Percentiles rank a stretch among this genome's conserved stretches.
phyloP scores from a whole-genome alignment of 2,329 filamentous ascomycete species.

The Talaromyces marneffei region DNA sequence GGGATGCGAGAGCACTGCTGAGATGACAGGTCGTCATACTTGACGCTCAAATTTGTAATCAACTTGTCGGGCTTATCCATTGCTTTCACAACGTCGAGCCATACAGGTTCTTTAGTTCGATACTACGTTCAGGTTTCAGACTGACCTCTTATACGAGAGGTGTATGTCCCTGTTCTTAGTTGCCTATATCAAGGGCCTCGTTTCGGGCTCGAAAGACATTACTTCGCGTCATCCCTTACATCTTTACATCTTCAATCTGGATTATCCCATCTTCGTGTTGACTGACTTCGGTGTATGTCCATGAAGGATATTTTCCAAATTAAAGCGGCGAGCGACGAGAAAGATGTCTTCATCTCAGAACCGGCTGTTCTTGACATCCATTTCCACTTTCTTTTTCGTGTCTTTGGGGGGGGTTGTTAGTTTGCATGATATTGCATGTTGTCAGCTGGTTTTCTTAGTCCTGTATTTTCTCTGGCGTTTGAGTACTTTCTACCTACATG shows the following conservation, averaged over 20 bases:
- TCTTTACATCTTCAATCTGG: background rate
- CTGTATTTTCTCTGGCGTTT: background rate
- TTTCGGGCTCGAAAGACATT: background rate
- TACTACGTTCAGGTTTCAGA: constrained; percentile 15
- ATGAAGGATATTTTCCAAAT: background rate
- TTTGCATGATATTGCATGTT: background rate
- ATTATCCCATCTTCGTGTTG: constrained; percentile 8
- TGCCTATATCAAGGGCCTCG: background rate
- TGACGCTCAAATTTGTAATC: constrained; percentile 5
- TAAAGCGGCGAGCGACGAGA: background rate
- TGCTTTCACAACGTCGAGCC: constrained; percentile 9
- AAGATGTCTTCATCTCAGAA: background rate
- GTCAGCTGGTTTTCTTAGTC: background rate
- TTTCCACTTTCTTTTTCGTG: background rate
- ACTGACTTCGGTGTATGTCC: constrained; percentile 14
- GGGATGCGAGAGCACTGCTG: constrained; percentile 39
- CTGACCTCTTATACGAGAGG: constrained; percentile 16
- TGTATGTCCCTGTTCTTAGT: constrained; percentile 18
- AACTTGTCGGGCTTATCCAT: background rate
- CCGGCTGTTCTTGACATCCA: background rate
- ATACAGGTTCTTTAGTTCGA: background rate
- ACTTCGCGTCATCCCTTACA: background rate
- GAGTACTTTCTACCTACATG: background rate
- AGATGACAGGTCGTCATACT: constrained; percentile 29
- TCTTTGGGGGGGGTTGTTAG: background rate